A percentile compares a stretch with the other conserved stretches of the same genome.
phyloP scores from a whole-genome alignment of 2,329 filamentous ascomycete species.

The Pseudonectria foliicola region DNA sequence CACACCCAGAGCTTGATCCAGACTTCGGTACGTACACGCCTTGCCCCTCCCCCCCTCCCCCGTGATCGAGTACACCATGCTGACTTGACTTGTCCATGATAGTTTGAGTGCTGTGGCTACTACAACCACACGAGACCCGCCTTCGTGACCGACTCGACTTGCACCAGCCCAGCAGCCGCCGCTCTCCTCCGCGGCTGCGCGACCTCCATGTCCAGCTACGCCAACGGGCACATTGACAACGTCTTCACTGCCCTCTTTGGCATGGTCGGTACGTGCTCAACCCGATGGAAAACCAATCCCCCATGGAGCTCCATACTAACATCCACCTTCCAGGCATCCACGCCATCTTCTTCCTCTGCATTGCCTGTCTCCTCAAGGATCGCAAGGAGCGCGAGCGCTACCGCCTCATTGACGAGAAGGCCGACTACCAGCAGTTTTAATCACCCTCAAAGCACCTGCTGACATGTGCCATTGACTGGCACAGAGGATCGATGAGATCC shows the following conservation, averaged over 20 bases:
- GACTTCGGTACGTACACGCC: conserved; percentile 46
- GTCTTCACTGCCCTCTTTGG: conserved; percentile 77
- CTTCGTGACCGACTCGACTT: conserved; percentile 62
- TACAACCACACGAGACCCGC: conserved; percentile 63
- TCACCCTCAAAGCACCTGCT: neutral
- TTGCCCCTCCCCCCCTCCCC: too few relatives aligned
- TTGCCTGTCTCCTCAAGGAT: conserved; percentile 72
- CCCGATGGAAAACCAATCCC: too few relatives aligned
- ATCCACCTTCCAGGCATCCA: conserved; percentile 43
- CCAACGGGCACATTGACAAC: conserved; percentile 64
- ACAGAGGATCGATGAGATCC: too few relatives aligned
- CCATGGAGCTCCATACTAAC: conserved; percentile 4
- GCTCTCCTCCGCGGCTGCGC: conserved; percentile 65
- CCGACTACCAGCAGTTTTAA: conserved; percentile 44
- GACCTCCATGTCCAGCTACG: conserved; percentile 57
- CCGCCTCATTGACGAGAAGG: conserved; percentile 76
- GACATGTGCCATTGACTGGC: conserved; percentile 5
- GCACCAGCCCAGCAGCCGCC: conserved; percentile 63
- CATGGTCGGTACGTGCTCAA: conserved; percentile 62
- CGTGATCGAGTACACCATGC: too few relatives aligned
- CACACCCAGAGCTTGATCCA: conserved; percentile 63
- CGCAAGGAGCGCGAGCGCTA: conserved; percentile 74
- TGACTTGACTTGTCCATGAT: too few relatives aligned
- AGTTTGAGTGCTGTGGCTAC: conserved; percentile 80
- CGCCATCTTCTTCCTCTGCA: conserved; percentile 59